A percentile compares a stretch with the other conserved stretches of the same genome.
Conservation (phyloP, 148 eudicot genomes). For the Polygonum aviculare region DNA sequence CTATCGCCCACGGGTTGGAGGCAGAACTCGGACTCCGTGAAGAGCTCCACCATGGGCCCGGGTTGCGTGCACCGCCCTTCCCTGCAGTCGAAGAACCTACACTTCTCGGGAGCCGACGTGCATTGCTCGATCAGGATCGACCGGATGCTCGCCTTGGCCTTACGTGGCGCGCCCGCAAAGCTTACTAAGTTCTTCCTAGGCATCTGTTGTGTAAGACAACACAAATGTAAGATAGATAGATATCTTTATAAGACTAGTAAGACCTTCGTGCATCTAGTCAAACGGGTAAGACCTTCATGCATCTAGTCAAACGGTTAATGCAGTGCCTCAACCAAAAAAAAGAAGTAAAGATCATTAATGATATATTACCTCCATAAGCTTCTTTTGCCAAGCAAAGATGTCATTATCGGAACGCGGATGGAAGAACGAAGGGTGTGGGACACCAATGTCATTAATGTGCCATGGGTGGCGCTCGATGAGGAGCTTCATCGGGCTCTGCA, state of each 20-base stretch:
- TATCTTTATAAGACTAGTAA: too few species aligned
- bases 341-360: background rate
- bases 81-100: conserved; percentile 42
- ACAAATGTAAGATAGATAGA: too few species aligned
- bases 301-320: too few species aligned
- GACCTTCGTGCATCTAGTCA: too few species aligned
- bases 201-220: background rate
- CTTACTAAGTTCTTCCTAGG: conserved; percentile 33
- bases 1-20: conserved; percentile 78
- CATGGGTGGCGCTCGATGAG: conserved; percentile 73
- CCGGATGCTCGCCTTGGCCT: conserved; percentile 33
- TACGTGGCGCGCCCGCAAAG: conserved; percentile 59
- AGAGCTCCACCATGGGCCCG: conserved; percentile 33
- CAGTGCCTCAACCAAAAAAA: too few species aligned
- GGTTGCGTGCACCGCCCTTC: conserved; percentile 32
- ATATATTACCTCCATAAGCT: conserved; percentile 16
- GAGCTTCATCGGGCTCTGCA: conserved; percentile 63
- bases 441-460: conserved; percentile 59
- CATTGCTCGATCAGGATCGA: conserved; percentile 55
- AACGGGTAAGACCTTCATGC: too few species aligned
- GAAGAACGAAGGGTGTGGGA: conserved; percentile 79
- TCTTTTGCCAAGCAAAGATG: conserved; percentile 39
- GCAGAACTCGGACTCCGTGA: conserved; percentile 69
- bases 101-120: conserved; percentile 15
- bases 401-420: conserved; percentile 62